phyloP scores from a whole-genome alignment of 1,284 basidiomycete species.

The Neonothopanus nambi region DNA sequence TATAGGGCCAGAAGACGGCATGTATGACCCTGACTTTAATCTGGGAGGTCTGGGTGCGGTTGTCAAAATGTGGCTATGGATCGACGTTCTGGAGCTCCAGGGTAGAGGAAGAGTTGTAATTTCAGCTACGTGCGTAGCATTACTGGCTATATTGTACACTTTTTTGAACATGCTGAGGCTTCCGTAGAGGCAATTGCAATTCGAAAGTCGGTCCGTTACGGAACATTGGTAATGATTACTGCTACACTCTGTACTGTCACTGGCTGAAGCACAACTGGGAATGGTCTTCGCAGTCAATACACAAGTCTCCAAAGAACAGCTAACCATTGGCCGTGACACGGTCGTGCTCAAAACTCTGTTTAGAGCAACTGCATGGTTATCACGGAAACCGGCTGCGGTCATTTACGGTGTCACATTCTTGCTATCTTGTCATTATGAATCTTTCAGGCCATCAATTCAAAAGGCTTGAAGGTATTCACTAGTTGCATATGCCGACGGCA shows the following conservation, averaged over 20 bases:
- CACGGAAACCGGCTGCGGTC: slow-evolving; percentile 46
- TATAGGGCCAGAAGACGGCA: neutral
- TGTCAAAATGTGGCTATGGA: slow-evolving; percentile 47
- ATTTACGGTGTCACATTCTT: slow-evolving; percentile 49
- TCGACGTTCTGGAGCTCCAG: slow-evolving; percentile 10
- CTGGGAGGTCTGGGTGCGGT: slow-evolving; percentile 38
- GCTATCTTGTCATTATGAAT: slow-evolving; percentile 83
- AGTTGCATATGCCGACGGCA: slow-evolving; percentile 2
- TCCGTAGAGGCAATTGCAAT: no score
- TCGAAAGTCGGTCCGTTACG: no score
- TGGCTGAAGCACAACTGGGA: slow-evolving; percentile 84
- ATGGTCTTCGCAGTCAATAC: slow-evolving; percentile 92
- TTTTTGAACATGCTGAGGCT: no score
- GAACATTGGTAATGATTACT: slow-evolving; percentile 64
- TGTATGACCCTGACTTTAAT: slow-evolving; percentile 26
- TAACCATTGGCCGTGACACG: slow-evolving; percentile 83
- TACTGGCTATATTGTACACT: no score
- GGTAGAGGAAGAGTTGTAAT: no score
- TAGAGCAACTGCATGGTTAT: slow-evolving; percentile 49
- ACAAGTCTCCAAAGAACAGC: slow-evolving; percentile 71
- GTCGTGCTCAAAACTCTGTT: slow-evolving; percentile 52
- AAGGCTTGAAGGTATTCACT: slow-evolving; percentile 69
- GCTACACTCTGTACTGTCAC: slow-evolving; percentile 68
- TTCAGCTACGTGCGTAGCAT: no score
- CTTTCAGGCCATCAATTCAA: slow-evolving; percentile 88